Conservation (phyloP, 108 stramenopile species). For the Skeletonema tropicum region DNA sequence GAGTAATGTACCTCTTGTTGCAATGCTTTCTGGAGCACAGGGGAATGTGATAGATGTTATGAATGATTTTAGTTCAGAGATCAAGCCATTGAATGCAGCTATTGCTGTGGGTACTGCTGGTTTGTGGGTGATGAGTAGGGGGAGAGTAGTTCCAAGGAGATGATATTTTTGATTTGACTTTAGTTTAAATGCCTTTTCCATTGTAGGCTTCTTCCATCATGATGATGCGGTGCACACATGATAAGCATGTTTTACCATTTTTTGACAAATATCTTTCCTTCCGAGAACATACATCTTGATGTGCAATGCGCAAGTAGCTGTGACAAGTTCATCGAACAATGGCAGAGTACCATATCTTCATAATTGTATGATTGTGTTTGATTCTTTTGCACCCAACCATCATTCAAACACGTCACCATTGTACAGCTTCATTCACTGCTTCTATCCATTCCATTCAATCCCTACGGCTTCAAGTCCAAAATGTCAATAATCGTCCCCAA, state of each 20-base stretch:
- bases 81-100: slow-evolving; percentile 77
- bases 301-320: too few species aligned
- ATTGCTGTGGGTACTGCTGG: slow-evolving; percentile 60
- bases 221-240: not conserved
- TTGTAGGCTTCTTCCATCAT: not conserved
- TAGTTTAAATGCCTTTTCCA: not conserved
- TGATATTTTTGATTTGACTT: slow-evolving; percentile 10
- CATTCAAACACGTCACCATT: not conserved
- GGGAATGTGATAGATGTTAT: slow-evolving; percentile 47
- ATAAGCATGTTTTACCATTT: too few species aligned
- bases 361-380: too few species aligned
- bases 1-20: slow-evolving; percentile 82
- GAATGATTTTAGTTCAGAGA: slow-evolving; percentile 46
- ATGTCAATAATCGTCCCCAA: slow-evolving; percentile 68
- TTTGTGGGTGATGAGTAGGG: slow-evolving; percentile 40
- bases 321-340: too few species aligned
- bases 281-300: too few species aligned
- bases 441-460: too few species aligned
- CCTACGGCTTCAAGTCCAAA: slow-evolving; percentile 31
- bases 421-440: not conserved
- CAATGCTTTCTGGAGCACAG: slow-evolving; percentile 75
- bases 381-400: too few species aligned
- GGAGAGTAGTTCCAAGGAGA: slow-evolving; percentile 23
- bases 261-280: too few species aligned
- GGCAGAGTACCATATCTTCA: too few species aligned